Evolutionary conservation across 1,284 basidiomycete species (phyloP).

Genomic region (Gomphus bonarii): DNA sequence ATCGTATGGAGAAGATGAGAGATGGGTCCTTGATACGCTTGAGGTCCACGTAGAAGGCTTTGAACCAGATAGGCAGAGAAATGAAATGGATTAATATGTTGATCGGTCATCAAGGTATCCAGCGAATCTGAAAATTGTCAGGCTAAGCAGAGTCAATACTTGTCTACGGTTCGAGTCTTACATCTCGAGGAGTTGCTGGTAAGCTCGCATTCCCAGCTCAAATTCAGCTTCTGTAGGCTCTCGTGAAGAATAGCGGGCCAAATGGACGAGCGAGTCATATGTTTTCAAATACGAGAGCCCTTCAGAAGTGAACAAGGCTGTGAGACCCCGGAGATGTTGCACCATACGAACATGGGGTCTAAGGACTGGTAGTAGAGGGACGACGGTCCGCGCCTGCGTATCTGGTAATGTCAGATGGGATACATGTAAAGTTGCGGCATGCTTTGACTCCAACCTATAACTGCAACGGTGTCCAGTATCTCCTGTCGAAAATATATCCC

Average conservation of each 20-base stretch:
- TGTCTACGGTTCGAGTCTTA: constrained; percentile 19
- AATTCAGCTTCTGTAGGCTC: constrained; percentile 69
- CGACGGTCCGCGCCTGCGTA: constrained; percentile 50
- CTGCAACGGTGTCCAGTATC: constrained; percentile 54
- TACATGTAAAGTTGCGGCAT: not conserved
- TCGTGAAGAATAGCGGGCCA: constrained; percentile 52
- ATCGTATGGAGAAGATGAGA: not conserved
- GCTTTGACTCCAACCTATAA: constrained; percentile 39
- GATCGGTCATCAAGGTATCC: constrained; percentile 3
- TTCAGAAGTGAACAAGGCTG: constrained; percentile 53
- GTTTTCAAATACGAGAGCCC: constrained; percentile 46
- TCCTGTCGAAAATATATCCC: constrained; percentile 52
- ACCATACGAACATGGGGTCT: constrained; percentile 61
- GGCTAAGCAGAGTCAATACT: not conserved
- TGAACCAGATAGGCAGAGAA: no score
- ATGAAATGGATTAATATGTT: not conserved
- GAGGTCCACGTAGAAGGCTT: not conserved
- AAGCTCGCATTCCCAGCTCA: constrained; percentile 51
- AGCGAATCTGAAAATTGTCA: not conserved
- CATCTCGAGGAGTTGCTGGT: constrained; percentile 50
- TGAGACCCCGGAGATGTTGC: constrained; percentile 61
- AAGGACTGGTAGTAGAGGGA: constrained; percentile 48
- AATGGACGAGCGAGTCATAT: constrained; percentile 68
- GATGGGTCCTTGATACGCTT: not conserved
- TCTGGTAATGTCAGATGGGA: constrained; percentile 29